phyloP scores from a whole-genome alignment of 306 rosid genomes.

The Adenanthera pavonina region DNA sequence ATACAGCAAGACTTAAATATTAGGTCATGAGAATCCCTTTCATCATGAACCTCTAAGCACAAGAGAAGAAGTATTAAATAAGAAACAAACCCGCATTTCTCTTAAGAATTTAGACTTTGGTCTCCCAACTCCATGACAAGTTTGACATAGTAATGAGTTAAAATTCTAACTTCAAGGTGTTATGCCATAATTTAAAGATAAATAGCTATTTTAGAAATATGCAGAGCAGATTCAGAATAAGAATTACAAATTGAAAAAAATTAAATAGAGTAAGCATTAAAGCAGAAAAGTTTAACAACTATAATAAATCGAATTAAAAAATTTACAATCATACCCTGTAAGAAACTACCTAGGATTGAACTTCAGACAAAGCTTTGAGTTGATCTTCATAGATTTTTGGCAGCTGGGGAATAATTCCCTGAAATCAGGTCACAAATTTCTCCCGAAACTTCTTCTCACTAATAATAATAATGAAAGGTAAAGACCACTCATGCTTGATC shows the following conservation, averaged over 20 bases:
- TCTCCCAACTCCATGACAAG: background rate
- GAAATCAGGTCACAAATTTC: background rate
- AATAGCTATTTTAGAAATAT: background rate
- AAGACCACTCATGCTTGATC: background rate
- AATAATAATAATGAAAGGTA: background rate
- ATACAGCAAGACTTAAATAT: background rate
- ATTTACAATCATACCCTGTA: background rate
- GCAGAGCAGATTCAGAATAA: background rate
- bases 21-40: background rate
- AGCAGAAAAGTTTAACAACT: background rate
- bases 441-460: background rate
- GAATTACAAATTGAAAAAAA: background rate
- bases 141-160: background rate
- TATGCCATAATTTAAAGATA: no score
- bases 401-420: background rate
- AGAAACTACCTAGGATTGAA: background rate
- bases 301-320: background rate
- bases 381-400: background rate
- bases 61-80: background rate
- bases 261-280: background rate
- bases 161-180: no score
- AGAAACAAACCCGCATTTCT: background rate
- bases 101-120: background rate
- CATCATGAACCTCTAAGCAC: background rate
- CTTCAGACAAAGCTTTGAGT: background rate